A percentile compares a stretch with the other conserved stretches of the same genome.
Evolutionary conservation across 805 yeast genomes (phyloP).

Genomic region (Yarrowia keelungensis): DNA sequence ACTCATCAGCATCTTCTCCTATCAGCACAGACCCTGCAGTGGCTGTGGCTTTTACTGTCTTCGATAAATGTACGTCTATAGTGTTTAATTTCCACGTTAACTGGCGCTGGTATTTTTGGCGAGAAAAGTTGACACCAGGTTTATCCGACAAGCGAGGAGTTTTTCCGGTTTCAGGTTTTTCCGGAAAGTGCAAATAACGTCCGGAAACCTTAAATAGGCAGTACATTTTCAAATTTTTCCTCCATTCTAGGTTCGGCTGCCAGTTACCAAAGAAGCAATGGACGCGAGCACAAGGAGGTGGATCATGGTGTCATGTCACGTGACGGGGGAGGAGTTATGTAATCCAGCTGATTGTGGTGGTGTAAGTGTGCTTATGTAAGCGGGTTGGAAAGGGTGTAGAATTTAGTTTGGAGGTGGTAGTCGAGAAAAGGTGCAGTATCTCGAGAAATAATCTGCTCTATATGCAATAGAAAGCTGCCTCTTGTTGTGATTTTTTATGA

Average conservation of each 20-base stretch:
- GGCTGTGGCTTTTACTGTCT: too few species aligned
- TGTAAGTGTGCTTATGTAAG: too few species aligned
- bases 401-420: too few species aligned
- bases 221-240: not conserved
- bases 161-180: conserved; percentile 19
- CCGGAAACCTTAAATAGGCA: not conserved
- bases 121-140: not conserved
- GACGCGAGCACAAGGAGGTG: not conserved
- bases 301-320: conserved; percentile 4
- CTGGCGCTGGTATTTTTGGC: not conserved
- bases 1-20: not conserved
- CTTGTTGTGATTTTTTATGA: too few species aligned
- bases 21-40: conserved; percentile 26
- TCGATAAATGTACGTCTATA: not conserved
- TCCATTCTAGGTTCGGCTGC: not conserved
- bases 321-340: not conserved
- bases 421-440: too few species aligned
- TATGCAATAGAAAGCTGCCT: too few species aligned
- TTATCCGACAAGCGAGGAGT: conserved; percentile 12
- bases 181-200: not conserved
- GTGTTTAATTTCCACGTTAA: conserved; percentile 2
- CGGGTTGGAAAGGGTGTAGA: too few species aligned
- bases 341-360: too few species aligned
- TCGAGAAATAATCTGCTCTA: too few species aligned
- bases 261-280: conserved; percentile 8